Percentiles rank a stretch among this genome's conserved stretches.
Evolutionary conservation across 106 monocot genomes (phyloP).

Genomic region (Chionographis japonica): DNA sequence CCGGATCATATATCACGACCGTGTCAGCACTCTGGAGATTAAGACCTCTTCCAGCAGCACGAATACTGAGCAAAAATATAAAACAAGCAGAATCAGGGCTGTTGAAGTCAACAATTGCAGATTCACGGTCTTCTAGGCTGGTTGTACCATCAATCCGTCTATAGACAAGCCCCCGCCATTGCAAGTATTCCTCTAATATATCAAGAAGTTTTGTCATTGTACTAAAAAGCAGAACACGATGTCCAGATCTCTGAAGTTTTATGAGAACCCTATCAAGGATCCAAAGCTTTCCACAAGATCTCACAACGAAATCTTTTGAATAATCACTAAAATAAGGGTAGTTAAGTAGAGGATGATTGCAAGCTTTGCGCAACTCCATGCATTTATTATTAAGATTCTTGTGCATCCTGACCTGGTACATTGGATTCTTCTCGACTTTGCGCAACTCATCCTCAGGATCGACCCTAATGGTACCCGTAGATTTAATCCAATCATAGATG

Average conservation of each 20-base stretch:
- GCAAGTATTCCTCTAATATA: constrained; percentile 93
- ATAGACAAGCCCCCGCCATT: constrained; percentile 79
- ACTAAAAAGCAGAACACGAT: constrained; percentile 95
- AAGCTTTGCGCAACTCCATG: constrained; percentile 93
- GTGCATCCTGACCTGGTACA: constrained; percentile 77
- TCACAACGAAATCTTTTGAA: constrained; percentile 76
- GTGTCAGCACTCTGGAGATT: constrained; percentile 99
- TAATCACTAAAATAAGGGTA: constrained; percentile 80
- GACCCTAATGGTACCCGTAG: constrained; percentile 87
- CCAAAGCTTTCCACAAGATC: constrained; percentile 97
- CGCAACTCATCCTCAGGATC: constrained; percentile 90
- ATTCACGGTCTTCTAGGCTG: constrained; percentile 85
- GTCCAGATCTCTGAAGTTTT: constrained; percentile 92
- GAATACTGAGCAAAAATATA: constrained; percentile 96
- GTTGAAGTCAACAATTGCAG: constrained; percentile 94
- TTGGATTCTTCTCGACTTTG: constrained; percentile 64
- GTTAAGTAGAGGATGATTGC: constrained; percentile 91
- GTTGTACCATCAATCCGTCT: constrained; percentile 97
- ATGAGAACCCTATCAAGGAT: constrained; percentile 92
- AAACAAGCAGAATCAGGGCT: constrained; percentile 76
- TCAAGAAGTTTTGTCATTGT: constrained; percentile 99
- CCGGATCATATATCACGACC: constrained; percentile 96
- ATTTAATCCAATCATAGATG: constrained; percentile 97
- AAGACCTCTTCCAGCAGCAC: constrained; percentile 96
- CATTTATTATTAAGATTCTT: constrained; percentile 97